Percentiles rank a stretch among this genome's conserved stretches.
Evolutionary conservation across 2,329 filamentous ascomycete species (phyloP).

Genomic region (Phialocephala sp.): DNA sequence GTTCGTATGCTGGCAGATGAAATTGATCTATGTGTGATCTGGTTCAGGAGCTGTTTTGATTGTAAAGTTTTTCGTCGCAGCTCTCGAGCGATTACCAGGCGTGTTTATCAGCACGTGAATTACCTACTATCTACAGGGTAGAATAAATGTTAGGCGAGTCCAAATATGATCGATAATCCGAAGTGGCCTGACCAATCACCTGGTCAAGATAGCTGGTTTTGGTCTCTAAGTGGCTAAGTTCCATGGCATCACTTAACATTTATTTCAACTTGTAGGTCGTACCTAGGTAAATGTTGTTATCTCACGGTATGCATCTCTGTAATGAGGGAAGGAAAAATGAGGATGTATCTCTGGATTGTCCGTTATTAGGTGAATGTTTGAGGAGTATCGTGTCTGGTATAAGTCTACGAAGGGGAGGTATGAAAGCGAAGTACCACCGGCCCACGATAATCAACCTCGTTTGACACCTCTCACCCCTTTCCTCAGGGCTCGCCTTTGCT

Average conservation of each 20-base stretch:
- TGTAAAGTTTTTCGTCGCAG: slow-evolving; percentile 4
- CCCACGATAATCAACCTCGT: background rate
- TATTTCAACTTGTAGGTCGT: no score
- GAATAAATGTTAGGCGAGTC: no score
- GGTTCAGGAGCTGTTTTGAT: background rate
- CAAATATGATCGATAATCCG: no score
- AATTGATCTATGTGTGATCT: background rate
- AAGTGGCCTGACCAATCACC: no score
- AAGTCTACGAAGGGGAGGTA: background rate
- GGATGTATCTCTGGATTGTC: background rate
- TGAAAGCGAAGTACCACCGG: background rate
- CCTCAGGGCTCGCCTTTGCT: background rate
- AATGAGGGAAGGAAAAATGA: background rate
- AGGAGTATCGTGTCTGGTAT: background rate
- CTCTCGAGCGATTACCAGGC: background rate
- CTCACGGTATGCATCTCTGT: background rate
- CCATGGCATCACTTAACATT: no score
- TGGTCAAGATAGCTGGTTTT: no score
- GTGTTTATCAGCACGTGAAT: slow-evolving; percentile 3
- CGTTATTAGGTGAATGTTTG: background rate
- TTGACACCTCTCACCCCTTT: background rate
- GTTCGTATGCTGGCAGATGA: background rate
- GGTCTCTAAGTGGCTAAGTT: no score
- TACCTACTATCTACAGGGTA: no score
- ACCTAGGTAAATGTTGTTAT: no score